These are phyloP conservation scores for Tolypocladium cylindrosporum DNA, from an alignment of 2,329 filamentous ascomycete species.

Conservation along the genomic window DNA sequence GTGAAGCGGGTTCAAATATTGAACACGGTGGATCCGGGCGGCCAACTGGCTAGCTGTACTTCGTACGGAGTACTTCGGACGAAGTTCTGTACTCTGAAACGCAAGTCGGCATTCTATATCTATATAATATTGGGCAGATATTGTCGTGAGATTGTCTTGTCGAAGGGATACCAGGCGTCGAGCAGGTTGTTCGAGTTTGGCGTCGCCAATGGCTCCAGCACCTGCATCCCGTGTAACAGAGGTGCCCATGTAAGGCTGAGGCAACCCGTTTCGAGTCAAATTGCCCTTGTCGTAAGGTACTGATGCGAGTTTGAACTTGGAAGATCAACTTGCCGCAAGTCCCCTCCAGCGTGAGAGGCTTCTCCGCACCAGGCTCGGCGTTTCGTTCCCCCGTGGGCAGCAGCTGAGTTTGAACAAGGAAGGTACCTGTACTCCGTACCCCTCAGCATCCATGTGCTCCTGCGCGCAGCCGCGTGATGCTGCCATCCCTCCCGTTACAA, in stretches of 20 bases:
- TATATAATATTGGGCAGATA: no score
- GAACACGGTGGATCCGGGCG: background rate
- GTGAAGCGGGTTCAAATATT: background rate
- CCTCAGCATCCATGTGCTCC: background rate
- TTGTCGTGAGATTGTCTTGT: background rate
- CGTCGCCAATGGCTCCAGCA: background rate
- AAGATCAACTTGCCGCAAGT: background rate
- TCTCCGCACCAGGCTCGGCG: background rate
- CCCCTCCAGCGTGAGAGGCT: background rate
- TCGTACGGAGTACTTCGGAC: background rate
- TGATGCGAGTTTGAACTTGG: background rate
- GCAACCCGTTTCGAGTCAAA: no score
- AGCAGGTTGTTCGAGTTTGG: background rate
- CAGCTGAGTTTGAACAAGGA: background rate
- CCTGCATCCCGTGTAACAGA: background rate
- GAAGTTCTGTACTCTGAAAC: no score
- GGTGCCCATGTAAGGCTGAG: background rate
- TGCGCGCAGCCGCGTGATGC: background rate
- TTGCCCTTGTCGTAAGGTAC: no score
- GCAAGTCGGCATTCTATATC: no score
- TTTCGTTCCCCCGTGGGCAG: background rate
- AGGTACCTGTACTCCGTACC: no score
- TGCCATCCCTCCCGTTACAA: background rate
- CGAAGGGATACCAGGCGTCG: no score
- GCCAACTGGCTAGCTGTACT: background rate